Evolutionary conservation across 805 yeast genomes (phyloP), one percentile per base, ranked within the genome.

Genomic region (Jamesozyma lodderae): DNA sequence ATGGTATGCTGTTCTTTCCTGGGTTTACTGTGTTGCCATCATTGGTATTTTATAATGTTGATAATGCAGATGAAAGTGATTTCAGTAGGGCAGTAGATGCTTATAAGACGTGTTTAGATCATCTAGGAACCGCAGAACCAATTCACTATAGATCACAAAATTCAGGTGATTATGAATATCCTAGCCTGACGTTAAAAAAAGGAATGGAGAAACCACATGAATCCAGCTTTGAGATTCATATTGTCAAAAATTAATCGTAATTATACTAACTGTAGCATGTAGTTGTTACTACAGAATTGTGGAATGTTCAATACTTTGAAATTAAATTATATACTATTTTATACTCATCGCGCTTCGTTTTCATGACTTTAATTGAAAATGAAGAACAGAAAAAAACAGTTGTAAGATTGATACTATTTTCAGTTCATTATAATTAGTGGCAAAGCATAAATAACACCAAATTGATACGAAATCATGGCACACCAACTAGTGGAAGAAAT

Each of bases 401-500:
- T 14, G n/a, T 6, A 24, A 24, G 10, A 24, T 24, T 24, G n/a
- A 4, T 6, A n/a, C n/a, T n/a, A n/a, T n/a, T n/a, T n/a, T n/a
- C n/a, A n/a, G n/a, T n/a, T n/a, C n/a, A n/a, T n/a, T n/a, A n/a
- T n/a, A n/a, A n/a, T n/a, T n/a, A n/a, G n/a, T n/a, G n/a, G n/a
- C n/a, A n/a, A n/a, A n/a, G n/a, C n/a, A n/a, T n/a, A n/a, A n/a
- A n/a, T n/a, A n/a, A n/a, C n/a, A n/a, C n/a, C n/a, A n/a, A 24
- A 24, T 14, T 6, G n/a, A 24, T 22, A 22, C 9, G 10, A 24
- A 16, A 18, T 29, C n/a, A 35, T 39, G 45, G 17, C 35, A 6
- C 15, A 19, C 11, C 15, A 31, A 16, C 41, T 52, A 29, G 57
- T 59, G 2, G 65, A 60, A 41, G 64, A 59, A 39, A 59, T 60